Conservation (phyloP, 805 yeast genomes). For the Saturnispora sanitii region DNA sequence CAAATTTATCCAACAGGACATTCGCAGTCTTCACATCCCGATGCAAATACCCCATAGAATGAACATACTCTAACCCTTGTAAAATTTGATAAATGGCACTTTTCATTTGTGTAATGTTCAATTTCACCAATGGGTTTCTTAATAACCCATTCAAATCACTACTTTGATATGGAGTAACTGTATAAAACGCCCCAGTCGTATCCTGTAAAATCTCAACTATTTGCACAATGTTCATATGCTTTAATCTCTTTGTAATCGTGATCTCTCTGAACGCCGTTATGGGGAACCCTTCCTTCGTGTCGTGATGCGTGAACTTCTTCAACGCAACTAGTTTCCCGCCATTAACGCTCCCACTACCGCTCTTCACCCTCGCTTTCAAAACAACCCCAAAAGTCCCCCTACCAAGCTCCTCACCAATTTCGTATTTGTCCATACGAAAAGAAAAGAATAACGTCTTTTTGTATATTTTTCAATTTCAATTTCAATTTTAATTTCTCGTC, state of each 20-base stretch:
- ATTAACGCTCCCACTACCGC: conserved; percentile 25
- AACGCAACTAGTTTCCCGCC: conserved; percentile 65
- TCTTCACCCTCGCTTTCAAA: conserved; percentile 55
- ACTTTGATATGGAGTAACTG: conserved; percentile 89
- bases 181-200: conserved; percentile 43
- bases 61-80: conserved; percentile 74
- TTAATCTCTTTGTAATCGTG: conserved; percentile 60
- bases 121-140: conserved; percentile 59
- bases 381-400: conserved; percentile 91
- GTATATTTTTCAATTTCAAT: not conserved
- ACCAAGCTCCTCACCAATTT: conserved; percentile 36
- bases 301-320: conserved; percentile 72
- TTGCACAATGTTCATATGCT: conserved; percentile 64
- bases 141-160: conserved; percentile 85
- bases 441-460: not conserved
- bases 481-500: not conserved
- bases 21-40: conserved; percentile 97
- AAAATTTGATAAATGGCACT: conserved; percentile 73
- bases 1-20: conserved; percentile 65
- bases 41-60: conserved; percentile 52
- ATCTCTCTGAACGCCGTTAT: conserved; percentile 93
- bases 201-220: conserved; percentile 72
- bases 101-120: conserved; percentile 65
- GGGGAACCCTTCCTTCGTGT: conserved; percentile 77
- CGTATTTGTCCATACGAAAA: conserved; percentile 3